Base-by-base conservation (phyloP, 306 rosid genomes). In the Vigna radiata region DNA sequence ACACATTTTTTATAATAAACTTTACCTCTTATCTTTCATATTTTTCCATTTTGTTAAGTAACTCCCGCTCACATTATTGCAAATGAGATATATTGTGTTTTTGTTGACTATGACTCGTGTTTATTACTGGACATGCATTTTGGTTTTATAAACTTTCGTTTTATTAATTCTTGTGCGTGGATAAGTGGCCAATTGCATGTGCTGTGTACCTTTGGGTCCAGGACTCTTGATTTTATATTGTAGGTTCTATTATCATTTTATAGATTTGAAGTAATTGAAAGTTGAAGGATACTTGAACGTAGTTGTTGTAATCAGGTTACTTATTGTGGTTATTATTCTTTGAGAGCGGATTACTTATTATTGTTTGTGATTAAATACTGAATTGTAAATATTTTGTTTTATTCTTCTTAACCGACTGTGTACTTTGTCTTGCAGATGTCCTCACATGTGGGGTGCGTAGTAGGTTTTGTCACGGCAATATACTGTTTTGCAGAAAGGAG, bases 391-490 rank as follows among this genome's bases (percentile, higher is more conserved):
- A n/a, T 37, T 31, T 64, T 54, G 16, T 21, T n/a, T 48, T 47
- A 14, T 65, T 37, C 21, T 53, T 39, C 5, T 1, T 17, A 29
- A 48, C 27, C 49, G 72, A 82, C 67, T 11, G 18, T 48, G 12
- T 81, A 12, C 46, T 56, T 43, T 75, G 65, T 33, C 44, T 43
- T 79, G 77, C 86, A 85, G 89, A 59, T 50, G 63, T 66, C 56
- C 49, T 76, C 75, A 82, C 66, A 70, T 29, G 66, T 74, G 52
- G 77, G 72, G 2, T 39, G 61, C 31, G 73, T 43, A 47, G 17
- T 54, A 23, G 31, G 33, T 58, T 85, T 84, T 48, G 63, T 15
- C 31, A 41, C 36, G 36, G 81, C 48, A 60, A 21, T 27, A 53
- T 31, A 58, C 47, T 39, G 65, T 27, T 71, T 81, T 44, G 80